Conservation (phyloP, 2,329 filamentous ascomycete genomes). For the Colletotrichum abscissum region DNA sequence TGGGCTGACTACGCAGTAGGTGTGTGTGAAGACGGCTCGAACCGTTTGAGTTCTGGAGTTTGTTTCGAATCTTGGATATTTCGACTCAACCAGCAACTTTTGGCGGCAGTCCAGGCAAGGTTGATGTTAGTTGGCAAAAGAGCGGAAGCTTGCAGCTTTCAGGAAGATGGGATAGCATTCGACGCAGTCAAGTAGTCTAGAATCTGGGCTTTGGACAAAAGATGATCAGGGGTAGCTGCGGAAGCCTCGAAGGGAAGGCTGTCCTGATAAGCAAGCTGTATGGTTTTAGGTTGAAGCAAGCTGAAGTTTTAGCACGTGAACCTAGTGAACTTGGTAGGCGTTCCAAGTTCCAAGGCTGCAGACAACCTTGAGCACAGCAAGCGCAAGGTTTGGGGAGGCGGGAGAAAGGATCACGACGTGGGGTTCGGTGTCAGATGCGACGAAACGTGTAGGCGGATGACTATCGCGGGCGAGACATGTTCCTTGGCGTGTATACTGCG, state of each 20-base stretch:
- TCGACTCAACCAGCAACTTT: neutral
- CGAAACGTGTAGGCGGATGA: constrained; percentile 28
- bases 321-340: neutral
- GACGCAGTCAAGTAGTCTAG: neutral
- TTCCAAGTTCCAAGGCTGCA: constrained; percentile 3
- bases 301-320: constrained; percentile 14
- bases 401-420: constrained; percentile 16
- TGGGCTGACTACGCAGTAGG: neutral
- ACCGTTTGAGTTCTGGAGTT: constrained; percentile 19
- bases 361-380: neutral
- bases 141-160: neutral
- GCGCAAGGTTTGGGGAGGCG: neutral
- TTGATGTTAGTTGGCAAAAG: neutral
- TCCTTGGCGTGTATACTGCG: constrained; percentile 17
- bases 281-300: neutral
- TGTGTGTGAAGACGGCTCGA: constrained; percentile 13
- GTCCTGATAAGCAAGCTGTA: constrained; percentile 3
- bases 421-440: constrained; percentile 30
- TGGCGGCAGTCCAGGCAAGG: neutral
- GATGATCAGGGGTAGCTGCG: constrained; percentile 3
- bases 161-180: constrained; percentile 9
- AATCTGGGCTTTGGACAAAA: neutral
- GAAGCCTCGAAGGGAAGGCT: neutral
- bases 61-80: constrained; percentile 11
- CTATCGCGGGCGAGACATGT: constrained; percentile 32